Conservation (phyloP, 345 rosid species). For the Melaleuca alternifolia region DNA sequence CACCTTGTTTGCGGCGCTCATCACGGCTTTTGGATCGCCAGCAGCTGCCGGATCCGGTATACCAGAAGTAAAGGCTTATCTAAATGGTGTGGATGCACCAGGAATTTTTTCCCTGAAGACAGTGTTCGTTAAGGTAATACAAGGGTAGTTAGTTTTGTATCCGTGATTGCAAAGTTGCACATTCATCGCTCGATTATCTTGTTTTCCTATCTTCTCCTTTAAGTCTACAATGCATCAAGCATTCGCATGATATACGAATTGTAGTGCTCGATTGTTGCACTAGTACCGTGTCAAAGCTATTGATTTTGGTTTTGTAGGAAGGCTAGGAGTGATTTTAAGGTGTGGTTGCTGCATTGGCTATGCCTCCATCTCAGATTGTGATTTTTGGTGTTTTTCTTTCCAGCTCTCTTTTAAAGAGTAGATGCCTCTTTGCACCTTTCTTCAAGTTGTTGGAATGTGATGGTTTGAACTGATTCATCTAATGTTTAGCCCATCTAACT, state of each 20-base stretch:
- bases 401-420: background rate
- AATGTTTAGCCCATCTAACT: background rate
- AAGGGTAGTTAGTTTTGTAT: background rate
- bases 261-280: background rate
- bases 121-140: conserved; percentile 55
- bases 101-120: conserved; percentile 57
- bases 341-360: background rate
- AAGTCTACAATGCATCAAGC: background rate
- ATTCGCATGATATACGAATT: background rate
- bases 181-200: background rate
- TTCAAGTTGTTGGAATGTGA: background rate
- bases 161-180: background rate
- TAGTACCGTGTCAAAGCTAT: background rate
- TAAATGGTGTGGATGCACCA: conserved; percentile 91
- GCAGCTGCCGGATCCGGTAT: conserved; percentile 96
- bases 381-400: background rate
- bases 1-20: conserved; percentile 49
- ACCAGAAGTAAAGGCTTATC: conserved; percentile 89
- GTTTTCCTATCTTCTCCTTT: background rate
- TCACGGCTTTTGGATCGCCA: conserved; percentile 66
- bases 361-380: background rate
- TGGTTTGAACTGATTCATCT: background rate
- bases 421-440: background rate
- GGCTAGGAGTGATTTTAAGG: background rate
- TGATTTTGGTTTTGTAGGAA: background rate